Evolutionary conservation across 805 yeast genomes (phyloP), one percentile per base, ranked within the genome.

Genomic region (Schizosaccharomyces octosporus): DNA sequence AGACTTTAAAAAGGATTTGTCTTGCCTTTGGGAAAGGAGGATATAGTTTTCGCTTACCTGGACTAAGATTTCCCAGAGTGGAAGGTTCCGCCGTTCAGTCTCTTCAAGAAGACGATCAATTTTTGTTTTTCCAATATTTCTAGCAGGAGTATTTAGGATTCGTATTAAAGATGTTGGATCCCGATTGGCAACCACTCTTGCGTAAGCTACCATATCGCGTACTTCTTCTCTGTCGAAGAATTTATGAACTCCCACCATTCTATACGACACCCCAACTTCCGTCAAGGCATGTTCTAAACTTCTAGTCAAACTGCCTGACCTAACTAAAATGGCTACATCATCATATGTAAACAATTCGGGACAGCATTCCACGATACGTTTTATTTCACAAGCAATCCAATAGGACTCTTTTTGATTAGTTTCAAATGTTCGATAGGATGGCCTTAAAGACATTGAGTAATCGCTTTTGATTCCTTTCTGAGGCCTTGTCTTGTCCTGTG

Each of bases 171-270:
- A 85, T 36, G 80, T 69, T 62, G 77, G 72, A 67, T 87, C 95
- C 61, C 72, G 69, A 29, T 76, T 79, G 32, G 82, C 75, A 4
- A 85, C 73, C 1, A 83, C 80, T 41, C 87, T 76, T 32, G 90
- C 67, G 65, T 82, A 81, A 67, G 83, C 85, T 55, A 87, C 63
- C 62, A 85, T 75, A 0, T 79, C 71, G 27, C 75, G 73, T 17
- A 87, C 81, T 66, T 86, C 95, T 62, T 78, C 79, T 51, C 83
- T 70, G 51, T 84, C 87, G 90, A 94, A 86, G 66, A 87, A 85
- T 1, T 87, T 82, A 55, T 75, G 75, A 0, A 96, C 96, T 61
- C 83, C 82, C 0, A 84, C 75, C 63, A 88, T 77, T 7, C 72
- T 71, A 66, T 85, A 85, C 0, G 93, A 88, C 1, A 88, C 76